Evolutionary conservation across 257 asterid species (phyloP).

Genomic region (Gynochthodes officinalis): DNA sequence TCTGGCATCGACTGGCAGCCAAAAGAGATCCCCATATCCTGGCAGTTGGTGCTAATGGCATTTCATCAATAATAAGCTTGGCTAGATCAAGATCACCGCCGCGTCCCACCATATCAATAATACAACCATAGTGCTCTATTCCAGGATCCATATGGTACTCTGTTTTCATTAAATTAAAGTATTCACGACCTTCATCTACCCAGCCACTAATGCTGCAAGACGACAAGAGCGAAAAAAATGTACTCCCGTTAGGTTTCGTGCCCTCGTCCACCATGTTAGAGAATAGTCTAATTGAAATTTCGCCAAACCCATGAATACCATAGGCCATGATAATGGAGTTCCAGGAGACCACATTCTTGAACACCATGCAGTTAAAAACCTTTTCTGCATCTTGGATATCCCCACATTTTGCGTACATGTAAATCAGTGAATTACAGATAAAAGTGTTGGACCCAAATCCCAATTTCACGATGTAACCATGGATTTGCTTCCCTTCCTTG

Average conservation of each 20-base stretch:
- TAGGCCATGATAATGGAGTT: slow-evolving; percentile 62
- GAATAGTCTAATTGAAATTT: slow-evolving; percentile 40
- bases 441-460: slow-evolving; percentile 31
- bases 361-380: slow-evolving; percentile 34
- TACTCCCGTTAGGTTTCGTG: slow-evolving; percentile 47
- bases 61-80: slow-evolving; percentile 41
- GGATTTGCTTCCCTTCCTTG: slow-evolving; percentile 56
- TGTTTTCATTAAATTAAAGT: slow-evolving; percentile 46
- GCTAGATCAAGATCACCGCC: slow-evolving; percentile 47
- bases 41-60: slow-evolving; percentile 52
- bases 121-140: slow-evolving; percentile 59
- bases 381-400: slow-evolving; percentile 39
- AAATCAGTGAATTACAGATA: slow-evolving; percentile 45
- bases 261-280: slow-evolving; percentile 40
- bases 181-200: slow-evolving; percentile 47
- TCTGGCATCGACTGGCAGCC: slow-evolving; percentile 54
- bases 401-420: slow-evolving; percentile 66
- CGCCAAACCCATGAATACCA: slow-evolving; percentile 59
- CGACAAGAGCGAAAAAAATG: slow-evolving; percentile 53
- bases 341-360: slow-evolving; percentile 57
- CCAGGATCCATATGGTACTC: slow-evolving; percentile 50
- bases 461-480: slow-evolving; percentile 33
- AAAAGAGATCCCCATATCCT: slow-evolving; percentile 72
- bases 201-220: slow-evolving; percentile 53
- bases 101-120: slow-evolving; percentile 59